Evolutionary conservation across 2,329 filamentous ascomycete species (phyloP).

Genomic region (Phialemoniopsis sp.): DNA sequence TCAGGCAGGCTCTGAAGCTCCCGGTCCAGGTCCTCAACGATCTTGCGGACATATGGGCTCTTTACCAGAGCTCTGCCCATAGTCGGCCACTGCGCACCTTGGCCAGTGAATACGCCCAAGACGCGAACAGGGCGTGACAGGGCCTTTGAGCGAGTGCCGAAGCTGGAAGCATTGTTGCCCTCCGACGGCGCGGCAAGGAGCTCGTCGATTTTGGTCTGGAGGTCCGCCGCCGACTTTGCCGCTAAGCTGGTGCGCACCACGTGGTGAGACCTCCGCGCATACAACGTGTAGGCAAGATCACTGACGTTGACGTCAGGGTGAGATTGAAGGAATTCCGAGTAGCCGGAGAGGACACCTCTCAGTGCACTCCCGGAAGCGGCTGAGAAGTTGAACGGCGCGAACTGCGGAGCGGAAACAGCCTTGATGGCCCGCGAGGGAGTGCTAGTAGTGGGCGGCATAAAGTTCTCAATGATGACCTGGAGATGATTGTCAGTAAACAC

Average conservation of each 20-base stretch:
- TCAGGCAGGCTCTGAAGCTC: conserved; percentile 5
- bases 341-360: not conserved
- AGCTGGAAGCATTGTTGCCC: not conserved
- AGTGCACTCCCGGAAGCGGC: conserved; percentile 3
- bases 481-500: too few species aligned
- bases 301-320: conserved; percentile 39
- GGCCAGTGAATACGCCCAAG: conserved; percentile 15
- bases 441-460: too few species aligned
- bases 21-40: conserved; percentile 5
- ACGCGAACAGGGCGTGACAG: not conserved
- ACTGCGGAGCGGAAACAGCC: not conserved
- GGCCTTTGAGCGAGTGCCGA: not conserved
- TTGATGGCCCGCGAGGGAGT: too few species aligned
- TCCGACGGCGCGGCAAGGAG: not conserved
- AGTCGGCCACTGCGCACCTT: conserved; percentile 16
- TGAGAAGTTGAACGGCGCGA: not conserved
- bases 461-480: not conserved
- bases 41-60: conserved; percentile 2
- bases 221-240: not conserved
- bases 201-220: not conserved
- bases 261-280: not conserved
- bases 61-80: conserved; percentile 7
- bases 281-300: conserved; percentile 37
- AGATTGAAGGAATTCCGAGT: not conserved
- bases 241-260: not conserved